Evolutionary conservation across 2,329 filamentous ascomycete genomes (phyloP), one percentile per base, ranked within the genome.

Genomic region (Aspergillus ochraceus): DNA sequence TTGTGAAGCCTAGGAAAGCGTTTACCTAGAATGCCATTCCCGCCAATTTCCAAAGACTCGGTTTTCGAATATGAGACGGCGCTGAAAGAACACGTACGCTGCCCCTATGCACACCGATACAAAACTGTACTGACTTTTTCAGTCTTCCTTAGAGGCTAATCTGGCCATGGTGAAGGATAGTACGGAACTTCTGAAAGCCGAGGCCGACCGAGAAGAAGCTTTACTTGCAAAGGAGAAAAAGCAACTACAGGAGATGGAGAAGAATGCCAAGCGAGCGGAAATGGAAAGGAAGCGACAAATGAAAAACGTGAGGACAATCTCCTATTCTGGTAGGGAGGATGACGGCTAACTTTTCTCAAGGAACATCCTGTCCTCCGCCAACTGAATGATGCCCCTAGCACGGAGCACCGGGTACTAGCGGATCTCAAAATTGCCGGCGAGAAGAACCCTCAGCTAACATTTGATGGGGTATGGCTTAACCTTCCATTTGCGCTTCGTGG

Each of bases 11-110:
- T 79, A 56, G 72, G 70, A 22, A 75, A 73, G 64, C 71, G 78
- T 47, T 69, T 80, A 3, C 77, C 78, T 39, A 72, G 76, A 60
- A 80, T 80, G 77, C 77, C 78, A 6, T 80, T 80, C 60, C 78
- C 78, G 1, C 77, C 77, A 5, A 68, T 72, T 26, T 75, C 75
- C 11, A 77, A 77, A 55, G 77, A 78, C 47, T 71, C 72, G 0
- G 72, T 71, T 53, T 80, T 80, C 62, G 76, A 80, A 61, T 78
- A 78, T 49, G 78, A 80, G 58, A 69, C 74, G 53, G 76, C 74
- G 5, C 68, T 80, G 9, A 69, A 77, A 59, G 77, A 79, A 62
- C 77, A 78, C 67, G 77, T 79, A 67, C 51, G 76, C 64, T 54
- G 42, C 26, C 6, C 5, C 32, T 39, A 5, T 54, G 14, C 11